These are phyloP conservation scores for Beauveria bassiana DNA, from an alignment of 2,329 filamentous ascomycete species.

Conservation along the genomic window DNA sequence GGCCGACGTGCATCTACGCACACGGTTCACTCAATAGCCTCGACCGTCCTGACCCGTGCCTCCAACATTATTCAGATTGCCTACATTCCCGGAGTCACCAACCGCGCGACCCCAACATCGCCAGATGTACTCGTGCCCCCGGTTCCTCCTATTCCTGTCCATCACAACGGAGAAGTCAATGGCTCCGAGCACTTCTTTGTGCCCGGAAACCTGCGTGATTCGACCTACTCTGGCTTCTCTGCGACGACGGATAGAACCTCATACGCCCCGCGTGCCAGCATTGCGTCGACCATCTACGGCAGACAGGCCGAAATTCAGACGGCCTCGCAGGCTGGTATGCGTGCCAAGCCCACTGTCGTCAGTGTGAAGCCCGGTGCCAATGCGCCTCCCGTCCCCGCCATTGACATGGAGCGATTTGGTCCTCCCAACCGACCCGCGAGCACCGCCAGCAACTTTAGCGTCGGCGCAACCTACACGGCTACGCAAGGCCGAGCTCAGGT, in stretches of 20 bases:
- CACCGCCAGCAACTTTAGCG: conserved; percentile 53
- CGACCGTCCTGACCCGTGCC: conserved; percentile 87
- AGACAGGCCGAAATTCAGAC: conserved; percentile 78
- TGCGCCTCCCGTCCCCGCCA: conserved; percentile 64
- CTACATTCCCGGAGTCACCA: conserved; percentile 95
- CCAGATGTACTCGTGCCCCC: conserved; percentile 78
- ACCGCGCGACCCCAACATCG: conserved; percentile 78
- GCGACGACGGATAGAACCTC: conserved; percentile 52
- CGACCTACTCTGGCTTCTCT: conserved; percentile 76
- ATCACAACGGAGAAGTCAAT: conserved; percentile 41
- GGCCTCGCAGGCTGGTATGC: conserved; percentile 79
- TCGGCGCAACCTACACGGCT: conserved; percentile 59
- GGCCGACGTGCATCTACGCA: conserved; percentile 66
- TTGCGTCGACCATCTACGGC: conserved; percentile 90
- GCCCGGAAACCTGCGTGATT: conserved; percentile 81
- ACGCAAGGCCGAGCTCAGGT: conserved; percentile 51
- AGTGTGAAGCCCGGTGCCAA: conserved; percentile 69
- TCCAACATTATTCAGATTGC: conserved; percentile 99
- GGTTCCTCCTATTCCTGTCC: conserved; percentile 75
- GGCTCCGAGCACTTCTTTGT: conserved; percentile 90
- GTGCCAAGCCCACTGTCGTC: conserved; percentile 85
- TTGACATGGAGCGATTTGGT: conserved; percentile 57
- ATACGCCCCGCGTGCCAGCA: conserved; percentile 58
- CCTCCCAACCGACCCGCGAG: conserved; percentile 39
- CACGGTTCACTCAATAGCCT: conserved; percentile 86